Conservation (phyloP, 495 filamentous ascomycete genomes). For the Podospora comata region DNA sequence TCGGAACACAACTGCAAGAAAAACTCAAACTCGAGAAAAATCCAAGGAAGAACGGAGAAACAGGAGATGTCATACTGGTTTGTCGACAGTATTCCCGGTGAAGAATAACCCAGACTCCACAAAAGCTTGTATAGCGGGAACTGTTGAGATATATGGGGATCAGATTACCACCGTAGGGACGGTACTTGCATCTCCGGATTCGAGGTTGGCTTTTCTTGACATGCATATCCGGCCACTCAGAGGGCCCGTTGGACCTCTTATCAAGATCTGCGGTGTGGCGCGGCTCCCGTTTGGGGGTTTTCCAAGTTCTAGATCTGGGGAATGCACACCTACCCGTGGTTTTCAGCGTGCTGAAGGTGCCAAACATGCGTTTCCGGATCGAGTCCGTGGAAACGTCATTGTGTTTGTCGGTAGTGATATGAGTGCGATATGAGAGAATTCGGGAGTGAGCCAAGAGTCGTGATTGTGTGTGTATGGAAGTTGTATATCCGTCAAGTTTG, state of each 20-base stretch:
- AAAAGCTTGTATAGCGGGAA: neutral
- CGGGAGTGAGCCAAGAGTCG: neutral
- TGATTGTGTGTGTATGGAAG: neutral
- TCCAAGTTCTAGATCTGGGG: neutral
- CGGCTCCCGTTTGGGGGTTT: neutral
- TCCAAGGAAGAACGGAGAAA: neutral
- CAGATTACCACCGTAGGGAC: neutral
- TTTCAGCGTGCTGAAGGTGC: neutral
- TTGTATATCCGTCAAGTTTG: neutral
- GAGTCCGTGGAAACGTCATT: conserved; percentile 17
- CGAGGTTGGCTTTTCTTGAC: neutral
- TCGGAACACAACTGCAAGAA: neutral
- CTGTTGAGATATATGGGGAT: neutral
- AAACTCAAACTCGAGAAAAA: no score
- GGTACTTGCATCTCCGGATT: conserved; percentile 1
- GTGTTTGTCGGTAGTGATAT: neutral
- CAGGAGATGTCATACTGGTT: neutral
- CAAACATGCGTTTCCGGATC: conserved; percentile 16
- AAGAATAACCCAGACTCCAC: neutral
- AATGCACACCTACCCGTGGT: neutral
- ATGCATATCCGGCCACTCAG: conserved; percentile 1
- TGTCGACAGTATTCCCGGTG: conserved; percentile 2
- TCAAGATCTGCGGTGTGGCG: neutral
- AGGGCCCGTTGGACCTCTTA: neutral
- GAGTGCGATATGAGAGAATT: neutral